These are phyloP conservation scores for Marchantia polymorpha DNA, from an alignment of 225 moss, liverwort and hornwort genomes.

Conservation along the genomic window DNA sequence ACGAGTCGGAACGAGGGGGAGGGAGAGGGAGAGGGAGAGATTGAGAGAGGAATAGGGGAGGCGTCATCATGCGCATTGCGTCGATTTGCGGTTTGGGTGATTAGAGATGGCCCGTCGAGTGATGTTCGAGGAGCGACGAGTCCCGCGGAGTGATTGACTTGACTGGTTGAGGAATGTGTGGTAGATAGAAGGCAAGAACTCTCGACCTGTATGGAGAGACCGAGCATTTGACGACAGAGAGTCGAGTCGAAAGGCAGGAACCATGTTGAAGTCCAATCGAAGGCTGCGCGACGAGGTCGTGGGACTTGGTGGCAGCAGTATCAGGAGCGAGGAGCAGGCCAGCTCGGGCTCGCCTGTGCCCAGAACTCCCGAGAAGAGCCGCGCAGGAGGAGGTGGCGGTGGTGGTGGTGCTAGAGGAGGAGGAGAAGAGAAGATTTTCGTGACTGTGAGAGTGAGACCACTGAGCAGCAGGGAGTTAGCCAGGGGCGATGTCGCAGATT, in stretches of 20 bases:
- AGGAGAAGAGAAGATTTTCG: conserved; percentile 93
- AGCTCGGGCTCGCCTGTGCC: conserved; percentile 6
- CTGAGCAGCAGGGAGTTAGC: conserved; percentile 70
- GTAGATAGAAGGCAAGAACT: background rate
- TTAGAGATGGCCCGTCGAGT: background rate
- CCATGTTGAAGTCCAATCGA: conserved; percentile 20
- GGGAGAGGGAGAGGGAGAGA: background rate
- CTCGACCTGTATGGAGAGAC: conserved; percentile 6
- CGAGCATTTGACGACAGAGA: background rate
- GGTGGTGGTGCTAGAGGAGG: conserved; percentile 25
- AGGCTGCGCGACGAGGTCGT: conserved; percentile 20
- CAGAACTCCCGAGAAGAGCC: conserved; percentile 22
- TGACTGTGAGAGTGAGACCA: conserved; percentile 88
- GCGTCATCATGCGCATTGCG: background rate
- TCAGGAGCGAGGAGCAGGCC: conserved; percentile 9
- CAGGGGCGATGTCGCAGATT: conserved; percentile 71
- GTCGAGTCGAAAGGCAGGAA: background rate
- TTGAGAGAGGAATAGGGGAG: too few relatives aligned
- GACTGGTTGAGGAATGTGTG: too few relatives aligned
- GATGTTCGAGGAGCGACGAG: background rate
- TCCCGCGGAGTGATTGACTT: background rate
- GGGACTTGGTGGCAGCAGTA: conserved; percentile 16
- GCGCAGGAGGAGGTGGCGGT: background rate
- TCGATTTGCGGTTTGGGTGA: background rate
- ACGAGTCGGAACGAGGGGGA: background rate